Evolutionary conservation across 2,329 filamentous ascomycete genomes (phyloP).

Genomic region (Tolypocladium ovalisporum): DNA sequence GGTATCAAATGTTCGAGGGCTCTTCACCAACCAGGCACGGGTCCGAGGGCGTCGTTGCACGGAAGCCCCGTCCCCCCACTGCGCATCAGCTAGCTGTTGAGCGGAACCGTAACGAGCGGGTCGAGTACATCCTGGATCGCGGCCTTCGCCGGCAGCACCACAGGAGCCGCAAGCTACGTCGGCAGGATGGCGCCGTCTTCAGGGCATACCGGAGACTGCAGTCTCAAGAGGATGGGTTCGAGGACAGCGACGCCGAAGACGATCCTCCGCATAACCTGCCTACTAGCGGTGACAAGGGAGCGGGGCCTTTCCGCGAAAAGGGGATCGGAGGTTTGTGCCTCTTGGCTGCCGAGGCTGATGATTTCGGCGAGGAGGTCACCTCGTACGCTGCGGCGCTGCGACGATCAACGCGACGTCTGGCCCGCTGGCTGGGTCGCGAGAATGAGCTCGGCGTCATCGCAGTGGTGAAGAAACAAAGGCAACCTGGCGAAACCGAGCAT

Average conservation of each 20-base stretch:
- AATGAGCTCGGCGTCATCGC: constrained; percentile 34
- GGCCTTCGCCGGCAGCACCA: constrained; percentile 58
- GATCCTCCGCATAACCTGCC: constrained; percentile 20
- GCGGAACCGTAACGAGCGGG: constrained; percentile 64
- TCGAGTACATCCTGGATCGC: constrained; percentile 74
- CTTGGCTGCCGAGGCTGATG: constrained; percentile 51
- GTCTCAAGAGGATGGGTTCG: constrained; percentile 41
- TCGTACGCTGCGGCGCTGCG: constrained; percentile 56
- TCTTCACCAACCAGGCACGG: constrained; percentile 47
- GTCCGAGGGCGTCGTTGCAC: constrained; percentile 42
- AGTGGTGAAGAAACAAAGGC: constrained; percentile 30
- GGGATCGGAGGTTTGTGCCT: constrained; percentile 56
- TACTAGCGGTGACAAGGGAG: constrained; percentile 15
- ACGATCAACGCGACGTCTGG: constrained; percentile 52
- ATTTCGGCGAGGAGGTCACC: constrained; percentile 65
- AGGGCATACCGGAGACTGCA: constrained; percentile 56
- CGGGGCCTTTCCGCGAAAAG: constrained; percentile 38
- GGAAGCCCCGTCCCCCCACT: constrained; percentile 64
- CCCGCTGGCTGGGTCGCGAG: constrained; percentile 51
- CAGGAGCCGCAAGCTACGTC: constrained; percentile 48
- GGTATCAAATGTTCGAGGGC: constrained; percentile 49
- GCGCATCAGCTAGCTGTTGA: constrained; percentile 76
- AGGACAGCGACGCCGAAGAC: constrained; percentile 53
- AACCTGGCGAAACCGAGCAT: constrained; percentile 16
- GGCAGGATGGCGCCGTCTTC: constrained; percentile 54